A percentile compares a stretch with the other conserved stretches of the same genome.
phyloP scores from a whole-genome alignment of 441 rosid species.

The Croton laevigatus region DNA sequence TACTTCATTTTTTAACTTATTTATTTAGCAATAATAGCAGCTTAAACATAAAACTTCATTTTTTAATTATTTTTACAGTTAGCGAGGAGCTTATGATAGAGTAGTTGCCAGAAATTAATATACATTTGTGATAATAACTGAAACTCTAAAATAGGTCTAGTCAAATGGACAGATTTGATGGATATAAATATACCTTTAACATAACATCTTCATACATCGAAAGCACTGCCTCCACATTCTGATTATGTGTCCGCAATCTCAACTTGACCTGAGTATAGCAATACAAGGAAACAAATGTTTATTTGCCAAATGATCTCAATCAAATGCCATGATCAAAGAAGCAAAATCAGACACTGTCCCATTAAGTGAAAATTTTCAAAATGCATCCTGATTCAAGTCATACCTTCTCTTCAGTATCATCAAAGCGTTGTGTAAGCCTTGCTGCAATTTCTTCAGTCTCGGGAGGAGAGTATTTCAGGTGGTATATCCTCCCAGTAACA shows the following conservation, averaged over 20 bases:
- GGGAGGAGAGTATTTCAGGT: constrained; percentile 84
- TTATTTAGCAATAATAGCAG: neutral
- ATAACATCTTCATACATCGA: constrained; percentile 67
- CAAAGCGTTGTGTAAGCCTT: constrained; percentile 85
- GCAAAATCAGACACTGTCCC: neutral
- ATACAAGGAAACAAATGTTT: neutral
- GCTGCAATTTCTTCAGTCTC: constrained; percentile 84
- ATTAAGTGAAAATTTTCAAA: constrained; percentile 8
- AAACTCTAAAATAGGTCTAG: neutral
- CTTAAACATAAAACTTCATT: neutral
- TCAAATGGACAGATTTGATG: constrained; percentile 19
- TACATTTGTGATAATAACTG: neutral
- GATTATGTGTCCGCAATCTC: constrained; percentile 68
- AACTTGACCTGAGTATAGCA: constrained; percentile 58
- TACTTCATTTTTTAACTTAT: too few species aligned
- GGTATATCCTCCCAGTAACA: constrained; percentile 90
- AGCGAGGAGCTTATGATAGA: neutral
- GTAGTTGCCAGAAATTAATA: neutral
- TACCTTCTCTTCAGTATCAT: constrained; percentile 96
- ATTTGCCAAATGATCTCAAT: constrained; percentile 1
- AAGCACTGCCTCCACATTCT: constrained; percentile 80
- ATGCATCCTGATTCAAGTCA: constrained; percentile 20
- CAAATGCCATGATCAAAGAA: constrained; percentile 2
- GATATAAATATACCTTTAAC: constrained; percentile 48
- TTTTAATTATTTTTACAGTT: neutral